Conservation (phyloP, 1,284 basidiomycete species). For the Moniliophthora roreri region DNA sequence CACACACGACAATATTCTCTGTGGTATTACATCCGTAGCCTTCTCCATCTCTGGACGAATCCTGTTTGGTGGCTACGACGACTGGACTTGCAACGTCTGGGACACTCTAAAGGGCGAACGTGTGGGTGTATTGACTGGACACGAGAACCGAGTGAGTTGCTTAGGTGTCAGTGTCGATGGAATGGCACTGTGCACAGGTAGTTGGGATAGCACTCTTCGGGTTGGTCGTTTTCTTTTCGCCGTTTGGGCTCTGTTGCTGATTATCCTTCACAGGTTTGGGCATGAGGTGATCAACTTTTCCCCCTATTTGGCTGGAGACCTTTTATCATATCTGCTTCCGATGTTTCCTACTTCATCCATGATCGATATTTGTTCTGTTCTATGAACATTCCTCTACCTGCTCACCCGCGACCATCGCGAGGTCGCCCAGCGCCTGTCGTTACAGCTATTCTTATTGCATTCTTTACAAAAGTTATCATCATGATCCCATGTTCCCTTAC, state of each 20-base stretch:
- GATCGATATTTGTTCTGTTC: constrained; percentile 42
- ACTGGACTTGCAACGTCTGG: constrained; percentile 99
- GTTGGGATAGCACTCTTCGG: constrained; percentile 96
- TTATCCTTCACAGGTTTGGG: constrained; percentile 49
- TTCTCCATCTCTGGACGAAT: constrained; percentile 98
- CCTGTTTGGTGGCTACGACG: constrained; percentile 98
- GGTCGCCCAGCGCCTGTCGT: constrained; percentile 61
- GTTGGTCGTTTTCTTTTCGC: constrained; percentile 47
- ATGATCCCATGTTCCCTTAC: constrained; percentile 19
- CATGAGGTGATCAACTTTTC: constrained; percentile 35
- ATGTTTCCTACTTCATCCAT: constrained; percentile 17
- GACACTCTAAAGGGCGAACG: constrained; percentile 98
- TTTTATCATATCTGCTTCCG: constrained; percentile 14
- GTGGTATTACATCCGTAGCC: constrained; percentile 97
- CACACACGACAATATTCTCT: constrained; percentile 97
- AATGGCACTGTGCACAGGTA: constrained; percentile 97
- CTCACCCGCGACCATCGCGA: constrained; percentile 45
- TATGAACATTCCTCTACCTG: constrained; percentile 44
- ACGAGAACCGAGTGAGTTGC: constrained; percentile 97
- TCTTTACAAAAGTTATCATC: constrained; percentile 18
- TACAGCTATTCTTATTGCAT: constrained; percentile 45
- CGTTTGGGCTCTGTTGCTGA: constrained; percentile 16
- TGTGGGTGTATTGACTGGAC: constrained; percentile 94
- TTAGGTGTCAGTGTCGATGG: constrained; percentile 95
- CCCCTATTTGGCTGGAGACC: constrained; percentile 18